Base-by-base conservation (phyloP, 306 rosid genomes). In the Herpetospermum pedunculosum region DNA sequence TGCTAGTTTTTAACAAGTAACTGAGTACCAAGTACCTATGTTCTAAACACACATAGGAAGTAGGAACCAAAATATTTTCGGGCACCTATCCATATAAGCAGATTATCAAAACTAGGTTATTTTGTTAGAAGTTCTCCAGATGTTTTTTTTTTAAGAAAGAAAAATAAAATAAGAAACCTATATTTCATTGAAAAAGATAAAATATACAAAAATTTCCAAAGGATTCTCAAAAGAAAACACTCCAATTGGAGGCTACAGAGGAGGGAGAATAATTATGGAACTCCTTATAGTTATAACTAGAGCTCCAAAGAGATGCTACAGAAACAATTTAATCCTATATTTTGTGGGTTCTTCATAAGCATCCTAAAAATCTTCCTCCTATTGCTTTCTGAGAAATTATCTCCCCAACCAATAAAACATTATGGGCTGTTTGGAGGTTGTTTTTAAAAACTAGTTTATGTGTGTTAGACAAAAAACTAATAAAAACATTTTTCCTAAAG, bases 61-160 rank as follows among this genome's bases (percentile, higher is more conserved):
- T 18, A 68, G 73, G 34, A 88, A 96, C 92, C 63, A 60, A 79
- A 78, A 82, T 72, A 29, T 54, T 70, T 79, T 23, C 23, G 26
- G 19, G 44, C 26, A 6, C 16, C 14, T 53, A 32, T 58, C 67
- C 67, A 32, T 15, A 57, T 13, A 57, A 57, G 37, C 19, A 13
- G 37, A 28, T 25, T 29, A 57, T 57, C 37, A 26, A 52, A 52
- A 52, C 58, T 57, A 57, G 37, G 8, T 48, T 16, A 48, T 48
- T 48, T 46, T 46, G 50, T 46, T 46, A 13, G 41, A 37, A 46
- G 50, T 14, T 41, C 13, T 46, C 50, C 16, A 46, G n/a, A 46
- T 46, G 18, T 2, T 46, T 46, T 46, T 46, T 13, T 14, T 12
- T 37, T 37, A 38, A 1, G 8, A 38, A 38, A 41, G 12, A 41